Evolutionary conservation across 1,284 basidiomycete genomes (phyloP).

Genomic region (Malassezia obtusa): DNA sequence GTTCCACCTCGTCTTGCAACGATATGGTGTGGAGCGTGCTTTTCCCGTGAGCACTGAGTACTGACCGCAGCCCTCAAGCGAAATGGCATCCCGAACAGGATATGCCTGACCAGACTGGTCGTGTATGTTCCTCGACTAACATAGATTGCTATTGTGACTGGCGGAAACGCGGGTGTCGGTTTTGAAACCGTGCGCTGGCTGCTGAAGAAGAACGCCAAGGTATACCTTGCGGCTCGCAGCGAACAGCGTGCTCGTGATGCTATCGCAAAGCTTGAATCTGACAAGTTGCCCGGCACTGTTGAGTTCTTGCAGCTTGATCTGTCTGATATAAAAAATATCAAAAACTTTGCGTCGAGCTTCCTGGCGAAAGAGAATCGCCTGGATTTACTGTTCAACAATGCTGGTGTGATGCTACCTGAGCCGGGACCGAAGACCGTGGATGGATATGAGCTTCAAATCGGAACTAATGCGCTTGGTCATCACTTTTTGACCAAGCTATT

Average conservation of each 20-base stretch:
- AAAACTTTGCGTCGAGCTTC: constrained; percentile 19
- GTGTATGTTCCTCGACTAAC: constrained; percentile 5
- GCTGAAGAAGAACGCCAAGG: constrained; percentile 27
- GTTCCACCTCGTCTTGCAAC: background rate
- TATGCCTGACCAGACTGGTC: constrained; percentile 10
- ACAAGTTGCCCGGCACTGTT: constrained; percentile 12
- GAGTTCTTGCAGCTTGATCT: constrained; percentile 25
- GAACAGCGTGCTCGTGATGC: constrained; percentile 11
- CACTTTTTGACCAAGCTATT: constrained; percentile 26
- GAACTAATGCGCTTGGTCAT: constrained; percentile 29
- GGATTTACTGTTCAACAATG: constrained; percentile 29
- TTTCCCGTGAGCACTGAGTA: constrained; percentile 1
- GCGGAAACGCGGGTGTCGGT: constrained; percentile 36
- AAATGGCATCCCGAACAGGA: constrained; percentile 4
- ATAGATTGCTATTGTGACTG: constrained; percentile 31
- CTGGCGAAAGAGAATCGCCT: constrained; percentile 16
- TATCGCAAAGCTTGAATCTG: constrained; percentile 1
- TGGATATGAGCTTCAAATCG: constrained; percentile 31
- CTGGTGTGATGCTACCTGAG: constrained; percentile 21
- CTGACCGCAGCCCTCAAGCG: background rate
- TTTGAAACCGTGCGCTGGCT: constrained; percentile 28
- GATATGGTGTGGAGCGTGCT: background rate
- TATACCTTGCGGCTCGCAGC: constrained; percentile 22
- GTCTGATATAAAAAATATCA: constrained; percentile 19
- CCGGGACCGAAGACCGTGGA: constrained; percentile 16